Evolutionary conservation across 371 early-diverging fungal genomes (phyloP).

Genomic region (Fennellomyces sp.): DNA sequence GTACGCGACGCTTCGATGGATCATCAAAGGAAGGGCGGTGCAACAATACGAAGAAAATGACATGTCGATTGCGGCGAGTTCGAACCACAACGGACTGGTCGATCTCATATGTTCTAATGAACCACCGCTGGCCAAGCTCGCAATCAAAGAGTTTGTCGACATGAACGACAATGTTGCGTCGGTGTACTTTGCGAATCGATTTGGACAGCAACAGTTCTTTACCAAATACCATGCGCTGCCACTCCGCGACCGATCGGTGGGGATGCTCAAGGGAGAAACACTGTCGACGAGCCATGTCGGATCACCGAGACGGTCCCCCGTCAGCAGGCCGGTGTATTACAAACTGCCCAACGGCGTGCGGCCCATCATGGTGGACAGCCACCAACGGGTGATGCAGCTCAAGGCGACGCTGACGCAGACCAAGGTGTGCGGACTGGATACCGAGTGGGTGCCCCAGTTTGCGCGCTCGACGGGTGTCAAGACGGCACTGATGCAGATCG

Average conservation of each 20-base stretch:
- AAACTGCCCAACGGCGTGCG: slow-evolving; percentile 23
- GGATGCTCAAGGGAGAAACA: slow-evolving; percentile 41
- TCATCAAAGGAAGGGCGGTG: slow-evolving; percentile 33
- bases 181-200: slow-evolving; percentile 36
- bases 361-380: slow-evolving; percentile 33
- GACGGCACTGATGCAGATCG: slow-evolving; percentile 52
- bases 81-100: slow-evolving; percentile 48
- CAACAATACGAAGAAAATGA: slow-evolving; percentile 44
- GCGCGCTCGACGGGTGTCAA: slow-evolving; percentile 19
- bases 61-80: slow-evolving; percentile 31
- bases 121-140: slow-evolving; percentile 31
- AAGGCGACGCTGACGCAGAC: slow-evolving; percentile 18
- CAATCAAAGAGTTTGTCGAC: slow-evolving; percentile 50
- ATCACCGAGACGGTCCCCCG: slow-evolving; percentile 4
- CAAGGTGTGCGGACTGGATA: slow-evolving; percentile 40
- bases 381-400: slow-evolving; percentile 26
- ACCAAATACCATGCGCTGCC: slow-evolving; percentile 32
- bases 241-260: slow-evolving; percentile 26
- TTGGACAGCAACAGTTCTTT: slow-evolving; percentile 37
- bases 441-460: slow-evolving; percentile 52
- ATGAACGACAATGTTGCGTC: slow-evolving; percentile 41
- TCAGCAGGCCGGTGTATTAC: slow-evolving; percentile 14
- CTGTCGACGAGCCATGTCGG: slow-evolving; percentile 26
- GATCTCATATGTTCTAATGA: slow-evolving; percentile 29
- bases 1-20: slow-evolving; percentile 37